phyloP scores from a whole-genome alignment of 345 rosid genomes.

The Sonneratia caseolaris region DNA sequence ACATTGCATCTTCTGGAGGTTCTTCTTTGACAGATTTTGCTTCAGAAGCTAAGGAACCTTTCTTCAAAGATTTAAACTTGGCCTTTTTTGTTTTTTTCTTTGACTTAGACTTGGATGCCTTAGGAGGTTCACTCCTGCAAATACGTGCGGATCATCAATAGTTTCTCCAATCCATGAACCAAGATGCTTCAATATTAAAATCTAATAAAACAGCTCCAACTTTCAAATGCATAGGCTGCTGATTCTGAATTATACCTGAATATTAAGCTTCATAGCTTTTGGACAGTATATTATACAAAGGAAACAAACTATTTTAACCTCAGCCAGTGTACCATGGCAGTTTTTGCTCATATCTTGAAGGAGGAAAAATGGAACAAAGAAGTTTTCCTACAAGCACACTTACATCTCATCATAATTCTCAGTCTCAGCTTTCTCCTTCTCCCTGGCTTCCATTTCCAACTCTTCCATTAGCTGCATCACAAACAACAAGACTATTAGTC shows the following conservation, averaged over 20 bases:
- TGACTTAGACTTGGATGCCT: conserved; percentile 50
- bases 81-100: conserved; percentile 90
- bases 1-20: conserved; percentile 32
- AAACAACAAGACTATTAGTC: conserved; percentile 13
- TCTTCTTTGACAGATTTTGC: conserved; percentile 45
- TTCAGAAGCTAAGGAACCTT: conserved; percentile 66
- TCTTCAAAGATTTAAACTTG: conserved; percentile 85
- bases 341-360: background rate
- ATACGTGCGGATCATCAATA: conserved; percentile 6
- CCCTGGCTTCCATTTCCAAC: conserved; percentile 78
- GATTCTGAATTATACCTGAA: background rate
- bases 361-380: background rate
- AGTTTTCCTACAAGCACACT: conserved; percentile 22
- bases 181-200: background rate
- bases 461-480: conserved; percentile 80
- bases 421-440: conserved; percentile 59
- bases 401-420: conserved; percentile 47
- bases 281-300: background rate
- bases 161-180: background rate
- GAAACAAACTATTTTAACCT: background rate
- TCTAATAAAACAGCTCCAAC: background rate
- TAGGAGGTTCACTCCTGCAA: conserved; percentile 48
- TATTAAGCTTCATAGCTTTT: background rate
- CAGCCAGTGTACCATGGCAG: background rate
- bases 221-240: background rate